Percentiles rank a stretch among this genome's conserved stretches.
phyloP scores from a whole-genome alignment of 352 stramenopile species.

The Pythium rhizo-oryzae region DNA sequence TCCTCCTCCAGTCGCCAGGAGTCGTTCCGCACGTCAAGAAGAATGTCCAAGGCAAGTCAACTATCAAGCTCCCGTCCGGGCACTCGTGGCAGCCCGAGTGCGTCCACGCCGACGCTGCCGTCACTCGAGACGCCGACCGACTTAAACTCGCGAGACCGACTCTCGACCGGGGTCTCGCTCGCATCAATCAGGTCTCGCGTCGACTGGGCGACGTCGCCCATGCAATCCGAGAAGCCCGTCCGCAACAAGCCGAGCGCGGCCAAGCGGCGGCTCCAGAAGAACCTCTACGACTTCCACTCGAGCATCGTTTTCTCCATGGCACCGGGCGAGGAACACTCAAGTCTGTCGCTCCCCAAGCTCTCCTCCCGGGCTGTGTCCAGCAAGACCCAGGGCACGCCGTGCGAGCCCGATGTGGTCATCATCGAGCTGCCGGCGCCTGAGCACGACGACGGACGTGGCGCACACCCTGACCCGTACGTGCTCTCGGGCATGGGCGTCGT shows the following conservation, averaged over 20 bases:
- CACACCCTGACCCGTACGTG: constrained; percentile 29
- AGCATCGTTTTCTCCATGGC: constrained; percentile 59
- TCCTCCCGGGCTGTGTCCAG: neutral
- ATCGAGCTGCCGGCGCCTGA: constrained; percentile 22
- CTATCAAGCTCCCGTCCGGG: neutral
- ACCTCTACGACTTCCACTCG: constrained; percentile 69
- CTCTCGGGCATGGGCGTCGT: constrained; percentile 37
- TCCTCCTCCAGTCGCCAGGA: neutral
- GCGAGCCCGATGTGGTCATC: constrained; percentile 7
- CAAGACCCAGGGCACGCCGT: neutral
- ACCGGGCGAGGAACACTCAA: constrained; percentile 2
- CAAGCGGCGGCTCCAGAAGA: constrained; percentile 45
- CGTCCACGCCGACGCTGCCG: constrained; percentile 13
- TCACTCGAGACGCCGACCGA: neutral
- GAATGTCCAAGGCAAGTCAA: neutral
- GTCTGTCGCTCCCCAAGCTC: neutral
- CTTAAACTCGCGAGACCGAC: neutral
- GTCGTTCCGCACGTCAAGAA: neutral
- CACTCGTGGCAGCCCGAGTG: neutral
- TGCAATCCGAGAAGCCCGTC: neutral
- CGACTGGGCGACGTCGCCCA: neutral
- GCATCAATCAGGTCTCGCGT: neutral
- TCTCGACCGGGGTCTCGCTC: constrained; percentile 14
- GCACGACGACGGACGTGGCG: neutral
- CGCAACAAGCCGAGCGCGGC: constrained; percentile 22